Evolutionary conservation across 176 grass and related monocot species (phyloP), one percentile per base, ranked within the genome.

Genomic region (Chrysopogon serrulatus): DNA sequence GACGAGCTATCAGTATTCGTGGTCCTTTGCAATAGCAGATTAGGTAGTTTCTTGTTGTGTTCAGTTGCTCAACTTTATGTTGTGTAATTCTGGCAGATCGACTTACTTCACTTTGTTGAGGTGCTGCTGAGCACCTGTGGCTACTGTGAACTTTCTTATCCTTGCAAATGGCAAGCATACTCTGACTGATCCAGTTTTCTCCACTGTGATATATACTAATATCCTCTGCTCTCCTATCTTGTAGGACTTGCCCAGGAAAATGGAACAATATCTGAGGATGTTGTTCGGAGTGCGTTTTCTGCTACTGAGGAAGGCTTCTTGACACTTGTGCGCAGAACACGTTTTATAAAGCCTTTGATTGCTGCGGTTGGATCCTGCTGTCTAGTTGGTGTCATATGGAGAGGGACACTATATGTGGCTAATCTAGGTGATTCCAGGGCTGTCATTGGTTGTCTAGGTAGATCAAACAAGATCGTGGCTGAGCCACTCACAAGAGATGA

Each of bases 351-450:
- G 74, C 90, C 93, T 73, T 76, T 92, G 48, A 89, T 95, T 88
- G 85, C 93, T 60, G 90, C 88, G 36, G 80, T 95, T 78, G 93
- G 93, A 60, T 95, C 93, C 31, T 95, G 90, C 70, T 95, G 93
- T 84, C 85, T 95, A 65, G 88, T 87, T 67, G 90, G 93, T 74
- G 45, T 95, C 79, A 92, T 95, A 74, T 91, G 85, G 85, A 87
- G 76, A 81, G 90, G 90, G 77, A 92, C 83, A 27, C 79, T 95
- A 2, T 91, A 82, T 84, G 81, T 95, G 21, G 93, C 93, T 39
- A 95, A 95, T 78, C 77, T 95, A 49, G 93, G 93, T 81, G 93
- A 95, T 88, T 95, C 93, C 23, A 86, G 93, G 15, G 93, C 88
- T 74, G 83, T 95, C 13, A 17, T 92, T 51, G 93, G 90, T 39